Base-by-base conservation (phyloP, 1,284 basidiomycete species). In the Austroboletus rostrupii region DNA sequence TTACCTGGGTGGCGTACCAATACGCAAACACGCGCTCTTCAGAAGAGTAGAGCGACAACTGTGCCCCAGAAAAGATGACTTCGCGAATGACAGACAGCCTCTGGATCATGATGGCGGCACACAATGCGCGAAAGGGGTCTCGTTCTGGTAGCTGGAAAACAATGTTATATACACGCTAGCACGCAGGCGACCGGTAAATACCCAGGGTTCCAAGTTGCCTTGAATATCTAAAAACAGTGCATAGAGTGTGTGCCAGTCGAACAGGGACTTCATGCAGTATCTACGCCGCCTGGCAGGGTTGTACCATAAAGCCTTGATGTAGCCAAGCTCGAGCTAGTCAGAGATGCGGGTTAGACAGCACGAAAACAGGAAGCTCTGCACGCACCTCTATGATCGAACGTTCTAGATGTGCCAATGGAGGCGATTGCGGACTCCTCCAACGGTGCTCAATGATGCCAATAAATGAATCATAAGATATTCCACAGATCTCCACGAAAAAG, bases 21-120 rank as follows among this genome's bases (percentile, higher is more conserved):
- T 90, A 90, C 5, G 87, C 81, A 54, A 87, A 79, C 0, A 83
- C 72, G 38, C 73, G 76, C 60, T 92, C 90, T 37, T 84, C 77
- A 1, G 72, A 64, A 9, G 78, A 72, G 58, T 92, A 90, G 9
- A 93, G 67, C 40, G 87, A 83, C 23, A 91, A 70, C 61, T 91
- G 87, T 55, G 90, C 87, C 2, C 88, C 90, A 1, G 85, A 81
- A 43, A 87, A 70, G 10, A 90, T 68, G 17, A 92, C 73, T 55
- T 92, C 87, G 35, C 80, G 74, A 11, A 88, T 74, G 20, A 78
- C 70, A 5, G 76, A 70, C 21, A 90, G 65, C 44, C 87, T 77
- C 72, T 83, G 80, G 14, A 80, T 56, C 16, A 83, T 68, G 3
- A 80, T 73, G 0, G 74, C 72, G 4, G 49, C 53, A n/a, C 58